Evolutionary conservation across 1,139 yeast species (phyloP).

Genomic region (Scheffersomyces titani): DNA sequence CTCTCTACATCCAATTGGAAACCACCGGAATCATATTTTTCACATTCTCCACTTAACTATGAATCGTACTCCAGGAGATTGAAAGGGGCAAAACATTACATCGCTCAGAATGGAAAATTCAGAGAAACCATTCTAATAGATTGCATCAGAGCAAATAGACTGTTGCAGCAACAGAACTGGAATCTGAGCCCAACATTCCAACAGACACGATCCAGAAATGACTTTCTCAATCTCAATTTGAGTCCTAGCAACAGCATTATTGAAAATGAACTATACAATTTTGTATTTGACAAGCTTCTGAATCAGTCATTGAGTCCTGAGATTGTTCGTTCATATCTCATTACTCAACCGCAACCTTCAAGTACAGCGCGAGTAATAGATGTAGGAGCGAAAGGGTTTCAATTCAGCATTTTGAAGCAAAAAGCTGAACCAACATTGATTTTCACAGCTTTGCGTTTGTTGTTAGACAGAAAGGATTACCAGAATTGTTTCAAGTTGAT

Average conservation of each 20-base stretch:
- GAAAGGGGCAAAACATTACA: slow-evolving; percentile 7
- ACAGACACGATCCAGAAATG: background rate
- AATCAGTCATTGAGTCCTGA: background rate
- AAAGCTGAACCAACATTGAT: slow-evolving; percentile 10
- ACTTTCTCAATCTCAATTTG: background rate
- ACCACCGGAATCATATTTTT: slow-evolving; percentile 10
- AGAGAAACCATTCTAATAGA: slow-evolving; percentile 18
- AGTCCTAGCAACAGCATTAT: slow-evolving; percentile 4
- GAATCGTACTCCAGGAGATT: slow-evolving; percentile 26
- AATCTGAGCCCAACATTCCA: background rate
- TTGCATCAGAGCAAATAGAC: slow-evolving; percentile 26
- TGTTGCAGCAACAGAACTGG: slow-evolving; percentile 14
- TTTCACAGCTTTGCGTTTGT: slow-evolving; percentile 17
- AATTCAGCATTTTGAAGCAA: background rate
- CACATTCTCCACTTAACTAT: slow-evolving; percentile 27
- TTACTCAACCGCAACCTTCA: slow-evolving; percentile 23
- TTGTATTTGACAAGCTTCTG: slow-evolving; percentile 1
- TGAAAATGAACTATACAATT: slow-evolving; percentile 5
- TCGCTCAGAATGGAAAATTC: slow-evolving; percentile 1
- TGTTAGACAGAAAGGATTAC: slow-evolving; percentile 37
- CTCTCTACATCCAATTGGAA: background rate
- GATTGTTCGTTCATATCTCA: slow-evolving; percentile 18
- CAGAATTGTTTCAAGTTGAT: slow-evolving; percentile 31
- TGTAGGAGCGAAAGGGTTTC: slow-evolving; percentile 8
- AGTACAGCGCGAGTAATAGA: slow-evolving; percentile 18